Evolutionary conservation across 2,329 filamentous ascomycete species (phyloP).

Genomic region (Zasmidium cellare): DNA sequence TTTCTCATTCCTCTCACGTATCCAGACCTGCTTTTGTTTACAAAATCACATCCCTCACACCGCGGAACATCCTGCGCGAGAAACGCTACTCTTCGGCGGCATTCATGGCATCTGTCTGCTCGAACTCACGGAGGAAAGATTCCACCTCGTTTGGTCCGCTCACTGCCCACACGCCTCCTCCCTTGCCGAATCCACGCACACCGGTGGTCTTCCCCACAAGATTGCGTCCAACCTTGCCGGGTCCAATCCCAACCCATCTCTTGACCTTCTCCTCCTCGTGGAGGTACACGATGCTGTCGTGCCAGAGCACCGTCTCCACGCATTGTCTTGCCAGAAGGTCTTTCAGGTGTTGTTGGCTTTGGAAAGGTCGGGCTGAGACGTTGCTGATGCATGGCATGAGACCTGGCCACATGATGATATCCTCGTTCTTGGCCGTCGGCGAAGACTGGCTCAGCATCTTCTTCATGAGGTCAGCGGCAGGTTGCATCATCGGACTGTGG

Average conservation of each 20-base stretch:
- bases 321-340: conserved; percentile 77
- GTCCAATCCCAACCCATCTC: conserved; percentile 88
- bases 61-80: not conserved
- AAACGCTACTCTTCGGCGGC: conserved; percentile 33
- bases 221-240: conserved; percentile 90
- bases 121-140: conserved; percentile 46
- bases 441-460: conserved; percentile 58
- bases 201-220: conserved; percentile 94
- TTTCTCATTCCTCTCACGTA: not conserved
- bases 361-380: conserved; percentile 76
- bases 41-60: not conserved
- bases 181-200: conserved; percentile 79
- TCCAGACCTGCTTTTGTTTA: not conserved
- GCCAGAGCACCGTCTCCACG: conserved; percentile 92
- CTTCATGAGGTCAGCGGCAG: conserved; percentile 74
- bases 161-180: conserved; percentile 90
- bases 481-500: conserved; percentile 88
- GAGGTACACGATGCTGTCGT: conserved; percentile 86
- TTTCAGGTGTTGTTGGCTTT: conserved; percentile 70
- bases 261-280: conserved; percentile 79
- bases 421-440: conserved; percentile 58
- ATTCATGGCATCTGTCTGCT: conserved; percentile 44
- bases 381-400: conserved; percentile 80
- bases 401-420: conserved; percentile 74
- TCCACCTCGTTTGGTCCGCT: conserved; percentile 67